Percentiles rank a stretch among this genome's conserved stretches.
phyloP scores from a whole-genome alignment of 2,329 filamentous ascomycete genomes.

The Hypoxylon sp. region DNA sequence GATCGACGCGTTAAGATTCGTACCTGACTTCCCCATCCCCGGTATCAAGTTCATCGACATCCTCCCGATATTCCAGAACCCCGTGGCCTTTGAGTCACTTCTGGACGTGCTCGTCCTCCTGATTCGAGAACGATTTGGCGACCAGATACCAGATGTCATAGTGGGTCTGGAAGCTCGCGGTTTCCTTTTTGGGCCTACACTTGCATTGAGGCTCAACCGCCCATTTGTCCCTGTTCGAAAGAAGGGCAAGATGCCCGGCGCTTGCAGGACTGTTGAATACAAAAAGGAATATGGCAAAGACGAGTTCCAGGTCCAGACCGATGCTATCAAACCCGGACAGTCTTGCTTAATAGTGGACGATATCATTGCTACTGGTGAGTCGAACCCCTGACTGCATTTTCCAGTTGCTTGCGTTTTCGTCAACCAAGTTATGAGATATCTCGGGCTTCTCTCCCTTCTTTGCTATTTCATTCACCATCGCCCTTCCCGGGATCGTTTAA shows the following conservation, averaged over 20 bases:
- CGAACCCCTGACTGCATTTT: constrained; percentile 27
- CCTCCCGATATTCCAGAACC: constrained; percentile 91
- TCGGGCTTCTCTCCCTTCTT: neutral
- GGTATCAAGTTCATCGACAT: constrained; percentile 99
- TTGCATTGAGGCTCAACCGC: constrained; percentile 86
- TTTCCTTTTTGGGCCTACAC: constrained; percentile 92
- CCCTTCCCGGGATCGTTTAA: neutral
- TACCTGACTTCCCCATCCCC: constrained; percentile 90
- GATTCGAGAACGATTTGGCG: constrained; percentile 74
- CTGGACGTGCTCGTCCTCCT: constrained; percentile 89
- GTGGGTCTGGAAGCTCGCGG: constrained; percentile 94
- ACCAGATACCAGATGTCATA: constrained; percentile 84
- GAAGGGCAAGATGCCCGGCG: constrained; percentile 93
- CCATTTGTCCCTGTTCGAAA: constrained; percentile 95
- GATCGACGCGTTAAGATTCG: constrained; percentile 82
- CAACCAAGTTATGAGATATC: constrained; percentile 8
- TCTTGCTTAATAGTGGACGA: constrained; percentile 96
- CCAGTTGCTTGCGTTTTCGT: constrained; percentile 14
- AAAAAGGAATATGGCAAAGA: constrained; percentile 97
- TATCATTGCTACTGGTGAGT: constrained; percentile 96
- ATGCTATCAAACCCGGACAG: constrained; percentile 86
- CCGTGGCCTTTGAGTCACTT: constrained; percentile 79
- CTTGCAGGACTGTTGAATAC: constrained; percentile 86
- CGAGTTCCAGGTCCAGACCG: constrained; percentile 95
- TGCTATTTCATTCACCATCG: neutral